phyloP scores from a whole-genome alignment of 2,329 filamentous ascomycete species.

The Parastagonospora avenae region DNA sequence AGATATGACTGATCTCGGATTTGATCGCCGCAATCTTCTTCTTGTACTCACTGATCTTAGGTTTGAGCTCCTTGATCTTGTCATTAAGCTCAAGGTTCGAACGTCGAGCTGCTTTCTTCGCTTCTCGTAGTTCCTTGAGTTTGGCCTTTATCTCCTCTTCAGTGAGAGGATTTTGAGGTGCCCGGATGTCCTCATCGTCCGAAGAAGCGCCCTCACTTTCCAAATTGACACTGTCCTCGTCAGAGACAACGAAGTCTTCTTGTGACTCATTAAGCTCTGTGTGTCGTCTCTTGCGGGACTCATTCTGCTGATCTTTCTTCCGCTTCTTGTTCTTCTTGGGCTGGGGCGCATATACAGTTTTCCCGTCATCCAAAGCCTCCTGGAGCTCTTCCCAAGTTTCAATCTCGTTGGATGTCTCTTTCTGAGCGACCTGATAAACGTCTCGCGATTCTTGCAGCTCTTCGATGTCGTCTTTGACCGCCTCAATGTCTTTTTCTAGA shows the following conservation, averaged over 20 bases:
- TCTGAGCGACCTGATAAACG: conserved; percentile 40
- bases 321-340: conserved; percentile 51
- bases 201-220: conserved; percentile 29
- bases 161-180: conserved; percentile 47
- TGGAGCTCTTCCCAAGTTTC: conserved; percentile 54
- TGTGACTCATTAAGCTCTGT: conserved; percentile 17
- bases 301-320: conserved; percentile 10
- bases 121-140: conserved; percentile 50
- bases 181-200: conserved; percentile 21
- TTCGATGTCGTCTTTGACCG: conserved; percentile 23
- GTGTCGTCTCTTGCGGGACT: conserved; percentile 23
- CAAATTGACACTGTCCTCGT: conserved; percentile 27
- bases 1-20: conserved; percentile 46
- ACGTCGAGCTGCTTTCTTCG: conserved; percentile 50
- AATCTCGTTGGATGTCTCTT: conserved; percentile 49
- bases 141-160: conserved; percentile 49
- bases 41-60: conserved; percentile 35
- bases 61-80: conserved; percentile 37
- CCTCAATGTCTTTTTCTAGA: conserved; percentile 20
- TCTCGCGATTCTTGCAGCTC: conserved; percentile 42
- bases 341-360: conserved; percentile 50
- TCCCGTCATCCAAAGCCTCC: conserved; percentile 47
- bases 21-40: conserved; percentile 38
- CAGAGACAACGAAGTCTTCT: conserved; percentile 20
- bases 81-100: conserved; percentile 34